Evolutionary conservation across 2,329 filamentous ascomycete species (phyloP).

Genomic region (Ceratocystis ficicola): DNA sequence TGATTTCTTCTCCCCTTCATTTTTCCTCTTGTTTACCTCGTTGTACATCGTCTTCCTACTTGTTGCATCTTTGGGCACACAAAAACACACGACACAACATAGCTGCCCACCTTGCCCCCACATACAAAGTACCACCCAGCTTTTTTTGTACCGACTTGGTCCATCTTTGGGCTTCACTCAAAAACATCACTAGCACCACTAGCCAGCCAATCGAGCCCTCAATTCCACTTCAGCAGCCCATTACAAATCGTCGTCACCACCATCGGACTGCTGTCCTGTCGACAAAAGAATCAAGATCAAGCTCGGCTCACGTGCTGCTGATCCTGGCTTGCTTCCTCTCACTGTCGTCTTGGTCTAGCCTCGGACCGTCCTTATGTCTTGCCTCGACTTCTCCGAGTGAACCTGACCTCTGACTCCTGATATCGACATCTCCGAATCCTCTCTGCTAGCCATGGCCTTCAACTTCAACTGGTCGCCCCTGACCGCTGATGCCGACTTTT

Average conservation of each 20-base stretch:
- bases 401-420: background rate
- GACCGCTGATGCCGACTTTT: slow-evolving; percentile 85
- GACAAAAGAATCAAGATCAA: too few relatives aligned
- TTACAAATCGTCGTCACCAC: too few relatives aligned
- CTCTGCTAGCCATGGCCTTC: slow-evolving; percentile 65
- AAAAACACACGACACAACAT: background rate
- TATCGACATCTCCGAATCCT: background rate
- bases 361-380: background rate
- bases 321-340: background rate
- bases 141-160: too few relatives aligned
- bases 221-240: too few relatives aligned
- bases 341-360: background rate
- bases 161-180: too few relatives aligned
- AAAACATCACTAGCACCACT: too few relatives aligned
- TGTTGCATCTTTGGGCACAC: background rate
- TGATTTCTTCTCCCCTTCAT: background rate
- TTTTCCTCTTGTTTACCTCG: background rate
- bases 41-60: background rate
- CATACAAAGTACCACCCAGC: too few relatives aligned
- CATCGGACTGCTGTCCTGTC: too few relatives aligned
- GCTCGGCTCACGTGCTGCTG: background rate
- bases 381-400: background rate
- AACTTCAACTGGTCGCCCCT: slow-evolving; percentile 99
- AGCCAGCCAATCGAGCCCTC: too few relatives aligned
- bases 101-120: too few relatives aligned